A percentile compares a stretch with the other conserved stretches of the same genome.
phyloP scores from a whole-genome alignment of 2,329 filamentous ascomycete genomes.

The Trichoderma gracile region DNA sequence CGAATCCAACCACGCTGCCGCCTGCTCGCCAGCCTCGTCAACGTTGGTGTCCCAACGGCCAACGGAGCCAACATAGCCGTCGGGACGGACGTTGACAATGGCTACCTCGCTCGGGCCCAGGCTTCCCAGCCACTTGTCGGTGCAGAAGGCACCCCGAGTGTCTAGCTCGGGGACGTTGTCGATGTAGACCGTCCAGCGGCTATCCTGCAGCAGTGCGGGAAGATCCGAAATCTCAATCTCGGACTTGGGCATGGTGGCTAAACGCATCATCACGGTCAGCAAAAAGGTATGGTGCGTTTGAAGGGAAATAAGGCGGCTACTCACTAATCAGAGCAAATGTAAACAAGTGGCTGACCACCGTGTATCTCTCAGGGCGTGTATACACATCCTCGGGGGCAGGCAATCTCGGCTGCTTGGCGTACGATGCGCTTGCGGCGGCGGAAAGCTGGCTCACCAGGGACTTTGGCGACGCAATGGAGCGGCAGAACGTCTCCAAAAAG shows the following conservation, averaged over 20 bases:
- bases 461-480: constrained; percentile 50
- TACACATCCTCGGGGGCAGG: constrained; percentile 65
- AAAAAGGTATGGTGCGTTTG: neutral
- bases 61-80: constrained; percentile 72
- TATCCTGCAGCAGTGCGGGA: constrained; percentile 61
- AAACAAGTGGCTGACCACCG: constrained; percentile 65
- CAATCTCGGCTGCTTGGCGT: constrained; percentile 58
- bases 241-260: constrained; percentile 60
- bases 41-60: constrained; percentile 54
- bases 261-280: neutral
- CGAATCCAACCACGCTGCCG: constrained; percentile 55
- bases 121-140: constrained; percentile 68
- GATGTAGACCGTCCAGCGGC: constrained; percentile 71
- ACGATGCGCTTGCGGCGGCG: constrained; percentile 60
- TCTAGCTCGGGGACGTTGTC: constrained; percentile 63
- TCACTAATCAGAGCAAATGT: constrained; percentile 69
- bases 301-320: no score
- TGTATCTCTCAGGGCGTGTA: constrained; percentile 67
- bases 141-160: constrained; percentile 55
- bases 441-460: constrained; percentile 63
- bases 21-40: constrained; percentile 53
- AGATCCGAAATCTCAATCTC: constrained; percentile 67
- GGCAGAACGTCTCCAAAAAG: constrained; percentile 63
- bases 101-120: constrained; percentile 59
- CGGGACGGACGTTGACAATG: constrained; percentile 68